A percentile compares a stretch with the other conserved stretches of the same genome.
phyloP scores from a whole-genome alignment of 495 filamentous ascomycete species.

The Penicillium maclennaniae region DNA sequence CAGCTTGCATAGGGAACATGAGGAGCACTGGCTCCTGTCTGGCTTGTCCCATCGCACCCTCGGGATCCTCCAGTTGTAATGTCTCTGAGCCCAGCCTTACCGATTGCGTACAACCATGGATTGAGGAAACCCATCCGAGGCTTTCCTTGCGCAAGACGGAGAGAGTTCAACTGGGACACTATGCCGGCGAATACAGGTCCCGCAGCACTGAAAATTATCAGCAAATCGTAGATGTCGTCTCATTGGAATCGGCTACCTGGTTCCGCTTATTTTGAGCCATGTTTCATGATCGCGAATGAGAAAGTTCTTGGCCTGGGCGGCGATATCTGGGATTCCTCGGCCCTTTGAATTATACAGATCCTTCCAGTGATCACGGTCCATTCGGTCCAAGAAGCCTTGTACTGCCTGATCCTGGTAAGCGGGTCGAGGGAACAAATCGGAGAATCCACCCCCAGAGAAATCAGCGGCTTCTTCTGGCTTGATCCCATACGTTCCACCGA shows the following conservation, averaged over 20 bases:
- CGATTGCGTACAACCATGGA: conserved; percentile 56
- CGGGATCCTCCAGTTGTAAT: conserved; percentile 51
- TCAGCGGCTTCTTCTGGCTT: conserved; percentile 50
- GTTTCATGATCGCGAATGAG: conserved; percentile 37
- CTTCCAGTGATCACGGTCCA: conserved; percentile 36
- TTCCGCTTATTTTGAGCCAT: conserved; percentile 34
- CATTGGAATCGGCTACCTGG: conserved; percentile 32
- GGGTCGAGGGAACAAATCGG: conserved; percentile 61
- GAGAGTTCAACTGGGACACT: conserved; percentile 56
- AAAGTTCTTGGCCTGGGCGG: conserved; percentile 46
- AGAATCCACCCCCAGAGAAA: conserved; percentile 70
- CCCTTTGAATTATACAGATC: conserved; percentile 56
- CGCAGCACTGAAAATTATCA: conserved; percentile 34
- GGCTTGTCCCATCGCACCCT: conserved; percentile 44
- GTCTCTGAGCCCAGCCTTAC: conserved; percentile 50
- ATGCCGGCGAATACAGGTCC: conserved; percentile 52
- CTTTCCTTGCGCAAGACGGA: conserved; percentile 45
- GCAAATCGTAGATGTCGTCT: not conserved
- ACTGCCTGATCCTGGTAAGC: conserved; percentile 61
- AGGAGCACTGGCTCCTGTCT: conserved; percentile 8
- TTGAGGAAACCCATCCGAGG: conserved; percentile 60
- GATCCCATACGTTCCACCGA: conserved; percentile 63
- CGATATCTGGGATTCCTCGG: conserved; percentile 71
- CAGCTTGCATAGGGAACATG: conserved; percentile 51
- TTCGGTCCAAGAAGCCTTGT: conserved; percentile 44